These are phyloP conservation scores for Ganoderma resinaceum DNA, from an alignment of 1,284 basidiomycete genomes.

Conservation along the genomic window DNA sequence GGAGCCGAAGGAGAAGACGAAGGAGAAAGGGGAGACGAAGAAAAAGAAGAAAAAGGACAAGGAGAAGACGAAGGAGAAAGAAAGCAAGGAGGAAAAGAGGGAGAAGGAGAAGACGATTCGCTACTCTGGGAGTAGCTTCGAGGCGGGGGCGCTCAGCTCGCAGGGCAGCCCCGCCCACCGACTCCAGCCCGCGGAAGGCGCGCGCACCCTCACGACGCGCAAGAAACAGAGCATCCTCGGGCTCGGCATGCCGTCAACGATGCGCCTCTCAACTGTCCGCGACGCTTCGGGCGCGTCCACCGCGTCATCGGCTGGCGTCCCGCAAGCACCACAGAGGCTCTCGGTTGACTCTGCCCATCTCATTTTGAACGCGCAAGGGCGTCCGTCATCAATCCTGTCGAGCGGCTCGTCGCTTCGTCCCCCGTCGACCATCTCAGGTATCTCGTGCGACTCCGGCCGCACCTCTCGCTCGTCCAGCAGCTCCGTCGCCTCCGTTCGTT, in stretches of 20 bases:
- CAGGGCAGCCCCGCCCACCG: constrained; percentile 38
- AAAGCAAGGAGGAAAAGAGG: constrained; percentile 40
- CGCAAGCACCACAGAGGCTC: constrained; percentile 42
- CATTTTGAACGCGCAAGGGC: constrained; percentile 37
- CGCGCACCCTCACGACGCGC: constrained; percentile 49
- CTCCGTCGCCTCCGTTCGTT: constrained; percentile 57
- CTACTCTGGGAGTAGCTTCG: constrained; percentile 68
- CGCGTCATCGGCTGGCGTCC: constrained; percentile 22
- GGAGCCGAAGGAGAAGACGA: constrained; percentile 37
- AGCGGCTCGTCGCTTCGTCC: constrained; percentile 65
- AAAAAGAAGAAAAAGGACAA: constrained; percentile 41
- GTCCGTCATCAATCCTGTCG: constrained; percentile 56
- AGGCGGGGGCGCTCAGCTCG: constrained; percentile 60
- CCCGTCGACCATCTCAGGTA: constrained; percentile 58
- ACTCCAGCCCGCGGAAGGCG: constrained; percentile 27
- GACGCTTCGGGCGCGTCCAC: constrained; percentile 48
- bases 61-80: constrained; percentile 41
- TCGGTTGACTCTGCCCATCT: constrained; percentile 54
- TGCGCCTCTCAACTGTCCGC: constrained; percentile 54
- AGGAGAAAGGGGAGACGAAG: constrained; percentile 40
- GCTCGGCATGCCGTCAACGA: constrained; percentile 51
- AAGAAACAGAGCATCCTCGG: constrained; percentile 68
- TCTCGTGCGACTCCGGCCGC: constrained; percentile 43
- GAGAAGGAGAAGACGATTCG: constrained; percentile 46
- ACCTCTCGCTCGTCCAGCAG: constrained; percentile 53